Evolutionary conservation across 148 eudicot genomes (phyloP).

Genomic region (Agrostemma githago): DNA sequence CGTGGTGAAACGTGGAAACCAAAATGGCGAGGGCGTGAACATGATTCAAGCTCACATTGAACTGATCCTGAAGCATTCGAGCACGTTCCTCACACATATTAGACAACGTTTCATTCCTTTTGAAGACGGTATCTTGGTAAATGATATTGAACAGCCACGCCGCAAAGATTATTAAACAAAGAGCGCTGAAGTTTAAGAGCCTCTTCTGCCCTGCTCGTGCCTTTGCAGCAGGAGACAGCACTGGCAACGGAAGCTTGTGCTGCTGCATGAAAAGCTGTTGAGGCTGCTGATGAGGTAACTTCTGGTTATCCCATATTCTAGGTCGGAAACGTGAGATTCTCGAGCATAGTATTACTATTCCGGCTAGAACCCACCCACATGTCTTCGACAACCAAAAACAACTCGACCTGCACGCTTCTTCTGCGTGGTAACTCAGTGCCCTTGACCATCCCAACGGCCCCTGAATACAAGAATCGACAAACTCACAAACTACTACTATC

Average conservation of each 20-base stretch:
- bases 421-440: slow-evolving; percentile 11
- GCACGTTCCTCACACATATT: slow-evolving; percentile 97
- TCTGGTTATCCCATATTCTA: slow-evolving; percentile 29
- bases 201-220: slow-evolving; percentile 50
- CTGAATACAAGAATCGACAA: slow-evolving; percentile 16
- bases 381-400: slow-evolving; percentile 31
- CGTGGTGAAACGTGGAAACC: slow-evolving; percentile 84
- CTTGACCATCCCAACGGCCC: slow-evolving; percentile 17
- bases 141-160: slow-evolving; percentile 41
- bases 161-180: slow-evolving; percentile 27
- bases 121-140: slow-evolving; percentile 34
- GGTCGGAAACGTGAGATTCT: slow-evolving; percentile 20
- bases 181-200: slow-evolving; percentile 33
- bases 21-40: slow-evolving; percentile 88
- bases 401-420: slow-evolving; percentile 19
- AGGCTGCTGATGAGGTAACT: slow-evolving; percentile 10
- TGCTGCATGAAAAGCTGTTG: slow-evolving; percentile 39
- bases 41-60: slow-evolving; percentile 95
- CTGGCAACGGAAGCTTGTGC: slow-evolving; percentile 41
- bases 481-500: no score
- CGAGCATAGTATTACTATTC: slow-evolving; percentile 33
- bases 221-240: slow-evolving; percentile 35
- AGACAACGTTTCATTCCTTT: slow-evolving; percentile 53
- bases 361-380: slow-evolving; percentile 45
- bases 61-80: slow-evolving; percentile 92